phyloP scores from a whole-genome alignment of 306 rosid genomes.

The Pyrus communis region DNA sequence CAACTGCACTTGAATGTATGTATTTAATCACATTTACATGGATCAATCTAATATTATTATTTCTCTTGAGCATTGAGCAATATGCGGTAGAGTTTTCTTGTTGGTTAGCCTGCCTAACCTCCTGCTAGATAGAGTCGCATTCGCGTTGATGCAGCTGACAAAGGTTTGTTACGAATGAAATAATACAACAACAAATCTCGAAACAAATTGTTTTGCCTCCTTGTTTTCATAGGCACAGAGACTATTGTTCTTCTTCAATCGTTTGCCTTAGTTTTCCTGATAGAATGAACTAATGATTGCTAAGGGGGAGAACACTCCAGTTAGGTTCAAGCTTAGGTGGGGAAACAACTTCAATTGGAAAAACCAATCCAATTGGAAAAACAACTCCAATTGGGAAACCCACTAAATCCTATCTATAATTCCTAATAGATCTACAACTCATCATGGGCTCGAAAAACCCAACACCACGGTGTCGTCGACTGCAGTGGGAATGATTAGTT shows the following conservation, averaged over 20 bases:
- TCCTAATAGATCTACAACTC: too few relatives aligned
- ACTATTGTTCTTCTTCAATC: not conserved
- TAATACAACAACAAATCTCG: not conserved
- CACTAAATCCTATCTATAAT: too few relatives aligned
- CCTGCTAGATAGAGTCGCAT: not conserved
- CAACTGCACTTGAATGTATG: not conserved
- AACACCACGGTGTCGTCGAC: too few relatives aligned
- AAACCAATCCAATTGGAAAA: too few relatives aligned
- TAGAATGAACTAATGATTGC: not conserved
- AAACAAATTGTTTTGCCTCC: not conserved
- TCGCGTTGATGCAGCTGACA: not conserved
- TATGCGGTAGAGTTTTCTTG: not conserved
- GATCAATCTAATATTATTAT: not conserved
- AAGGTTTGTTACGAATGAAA: not conserved
- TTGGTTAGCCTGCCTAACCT: not conserved
- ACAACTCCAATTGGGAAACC: too few relatives aligned
- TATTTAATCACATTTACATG: not conserved
- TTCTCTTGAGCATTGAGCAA: not conserved
- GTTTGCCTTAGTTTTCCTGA: not conserved
- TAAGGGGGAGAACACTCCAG: not conserved
- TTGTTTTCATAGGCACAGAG: not conserved
- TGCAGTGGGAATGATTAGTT: too few relatives aligned
- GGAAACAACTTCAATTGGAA: too few relatives aligned
- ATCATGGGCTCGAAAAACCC: too few relatives aligned
- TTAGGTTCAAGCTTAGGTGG: not conserved